Base-by-base conservation (phyloP, 2,329 filamentous ascomycete species). In the Colletotrichum viniferum region DNA sequence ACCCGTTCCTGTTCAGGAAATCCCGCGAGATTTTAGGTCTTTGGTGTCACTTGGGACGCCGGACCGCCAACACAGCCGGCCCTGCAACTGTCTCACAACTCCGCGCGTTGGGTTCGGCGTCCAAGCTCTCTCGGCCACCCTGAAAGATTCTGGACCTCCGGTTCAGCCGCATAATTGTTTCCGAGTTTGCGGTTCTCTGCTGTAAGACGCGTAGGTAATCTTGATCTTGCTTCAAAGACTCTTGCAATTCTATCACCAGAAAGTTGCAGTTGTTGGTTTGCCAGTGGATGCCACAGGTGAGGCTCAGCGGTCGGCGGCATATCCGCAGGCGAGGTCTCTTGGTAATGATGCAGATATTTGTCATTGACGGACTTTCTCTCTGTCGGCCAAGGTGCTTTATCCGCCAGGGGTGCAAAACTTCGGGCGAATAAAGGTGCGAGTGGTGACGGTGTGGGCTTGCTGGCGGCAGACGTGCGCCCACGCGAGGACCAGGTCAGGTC, bases 341-440 rank as follows among this genome's bases (percentile, higher is more conserved):
- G 43, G 26, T 26, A 32, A 55, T 55, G 61, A 66, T 74, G 68
- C 36, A 32, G n/a, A 43, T 43, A 68, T 68, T 63, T 68, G 56
- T 73, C 73, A 73, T 73, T 34, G 64, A 69, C 69, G 58, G 73
- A 63, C 63, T 63, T 73, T 68, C 63, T 70, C 60, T 52, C 68
- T 60, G 30, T 68, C 61, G 48, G 65, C 13, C 21, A 52, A 24
- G 30, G 52, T 26, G 69, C 28, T 43, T 69, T 58, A 48, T 60
- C 73, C 56, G 32, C 34, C 28, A 52, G 32, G 55, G 43, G 28
- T 60, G 58, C 34, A 63, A 60, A 55, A 65, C 63, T 69, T 75
- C 73, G 73, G 69, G 73, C 73, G 63, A 75, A 73, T 52, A 56
- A 76, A 76, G 69, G 69, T 38, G 63, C 73, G 69, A 76, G 64